Conservation (phyloP, 1,139 yeast genomes). For the Arxiozyma telluris region DNA sequence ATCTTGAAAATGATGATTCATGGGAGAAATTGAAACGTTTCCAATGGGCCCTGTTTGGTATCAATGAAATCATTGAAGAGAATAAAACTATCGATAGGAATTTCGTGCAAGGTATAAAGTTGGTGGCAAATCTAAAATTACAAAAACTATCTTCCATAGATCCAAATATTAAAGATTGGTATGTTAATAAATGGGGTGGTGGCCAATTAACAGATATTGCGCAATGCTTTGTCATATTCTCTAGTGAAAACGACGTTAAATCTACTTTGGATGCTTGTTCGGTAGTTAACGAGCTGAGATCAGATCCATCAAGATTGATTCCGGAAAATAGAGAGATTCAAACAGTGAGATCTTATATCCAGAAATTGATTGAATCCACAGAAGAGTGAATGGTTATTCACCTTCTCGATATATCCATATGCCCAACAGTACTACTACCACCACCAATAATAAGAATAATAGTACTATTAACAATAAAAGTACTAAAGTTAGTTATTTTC, state of each 20-base stretch:
- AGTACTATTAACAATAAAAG: no score
- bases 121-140: constrained; percentile 58
- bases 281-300: constrained; percentile 38
- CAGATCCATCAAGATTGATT: constrained; percentile 21
- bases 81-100: constrained; percentile 44
- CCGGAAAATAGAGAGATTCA: constrained; percentile 31
- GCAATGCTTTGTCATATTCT: constrained; percentile 43
- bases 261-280: constrained; percentile 45
- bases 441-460: not conserved
- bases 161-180: constrained; percentile 14
- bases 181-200: constrained; percentile 6
- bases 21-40: constrained; percentile 67
- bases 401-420: no score
- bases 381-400: not conserved
- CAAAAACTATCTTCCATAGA: constrained; percentile 36
- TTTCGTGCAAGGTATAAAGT: constrained; percentile 60
- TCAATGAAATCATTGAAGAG: constrained; percentile 44
- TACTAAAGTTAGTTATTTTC: not conserved
- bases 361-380: constrained; percentile 12
- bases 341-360: constrained; percentile 27
- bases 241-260: constrained; percentile 39
- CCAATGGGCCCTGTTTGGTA: constrained; percentile 75
- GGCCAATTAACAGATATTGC: constrained; percentile 34
- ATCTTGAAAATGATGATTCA: constrained; percentile 34
- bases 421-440: no score